Percentiles rank a stretch among this genome's conserved stretches.
Evolutionary conservation across 371 early-diverging fungal genomes (phyloP).

Genomic region (Mucor irregularis): DNA sequence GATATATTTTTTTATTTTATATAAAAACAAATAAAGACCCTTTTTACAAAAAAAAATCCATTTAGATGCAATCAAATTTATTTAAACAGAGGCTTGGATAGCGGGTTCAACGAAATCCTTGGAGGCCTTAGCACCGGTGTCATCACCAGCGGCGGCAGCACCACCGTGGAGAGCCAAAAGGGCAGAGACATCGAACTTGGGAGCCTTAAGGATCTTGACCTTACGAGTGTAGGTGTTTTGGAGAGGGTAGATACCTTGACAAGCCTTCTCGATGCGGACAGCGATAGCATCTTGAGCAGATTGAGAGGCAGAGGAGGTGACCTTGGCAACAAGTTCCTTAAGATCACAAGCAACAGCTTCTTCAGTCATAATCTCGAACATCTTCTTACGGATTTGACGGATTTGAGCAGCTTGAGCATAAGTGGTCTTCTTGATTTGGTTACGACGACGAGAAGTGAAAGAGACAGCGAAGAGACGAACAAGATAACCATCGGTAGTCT

Average conservation of each 20-base stretch:
- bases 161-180: constrained; percentile 96
- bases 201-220: constrained; percentile 99
- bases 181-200: constrained; percentile 95
- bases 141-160: constrained; percentile 72
- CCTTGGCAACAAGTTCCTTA: constrained; percentile 97
- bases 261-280: constrained; percentile 97
- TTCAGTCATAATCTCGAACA: constrained; percentile 97
- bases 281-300: constrained; percentile 81
- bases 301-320: constrained; percentile 66
- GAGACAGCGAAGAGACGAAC: constrained; percentile 98
- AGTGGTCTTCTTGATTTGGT: constrained; percentile 98
- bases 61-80: neutral
- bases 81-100: constrained; percentile 76
- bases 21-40: neutral
- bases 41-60: constrained; percentile 4
- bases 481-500: constrained; percentile 99
- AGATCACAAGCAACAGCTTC: constrained; percentile 93
- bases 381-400: constrained; percentile 99
- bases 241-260: constrained; percentile 98
- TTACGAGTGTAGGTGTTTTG: constrained; percentile 98
- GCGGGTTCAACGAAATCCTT: constrained; percentile 87
- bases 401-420: constrained; percentile 98
- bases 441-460: constrained; percentile 96
- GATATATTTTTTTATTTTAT: constrained; percentile 1
- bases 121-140: constrained; percentile 74